phyloP scores from a whole-genome alignment of 352 stramenopile genomes.

The Phytophthora uliginosa region DNA sequence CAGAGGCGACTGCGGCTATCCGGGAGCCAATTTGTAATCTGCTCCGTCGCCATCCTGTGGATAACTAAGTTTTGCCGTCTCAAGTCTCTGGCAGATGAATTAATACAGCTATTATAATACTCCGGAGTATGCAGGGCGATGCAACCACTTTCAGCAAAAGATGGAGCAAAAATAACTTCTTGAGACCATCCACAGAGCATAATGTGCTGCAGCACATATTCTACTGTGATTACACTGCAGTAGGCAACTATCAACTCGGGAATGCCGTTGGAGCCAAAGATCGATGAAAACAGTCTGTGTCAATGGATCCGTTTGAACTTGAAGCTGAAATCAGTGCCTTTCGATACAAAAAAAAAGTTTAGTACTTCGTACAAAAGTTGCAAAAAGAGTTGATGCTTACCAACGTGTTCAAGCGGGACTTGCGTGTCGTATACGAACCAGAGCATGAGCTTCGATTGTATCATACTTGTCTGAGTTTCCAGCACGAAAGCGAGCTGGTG shows the following conservation, averaged over 20 bases:
- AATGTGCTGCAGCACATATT: too few species aligned
- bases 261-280: too few species aligned
- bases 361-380: background rate
- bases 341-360: background rate
- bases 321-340: conserved; percentile 27
- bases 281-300: too few species aligned
- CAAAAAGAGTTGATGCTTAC: conserved; percentile 1
- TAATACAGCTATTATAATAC: background rate
- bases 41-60: background rate
- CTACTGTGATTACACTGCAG: too few species aligned
- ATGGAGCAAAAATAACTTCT: background rate
- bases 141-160: background rate
- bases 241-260: too few species aligned
- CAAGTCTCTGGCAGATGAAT: background rate
- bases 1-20: background rate
- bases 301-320: conserved; percentile 13
- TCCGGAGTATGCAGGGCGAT: too few species aligned
- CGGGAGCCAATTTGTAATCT: background rate
- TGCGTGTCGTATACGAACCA: conserved; percentile 30
- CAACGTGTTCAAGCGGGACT: conserved; percentile 19
- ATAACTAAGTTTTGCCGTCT: background rate
- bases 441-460: conserved; percentile 7
- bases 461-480: background rate
- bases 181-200: background rate
- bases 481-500: background rate